phyloP scores from a whole-genome alignment of 257 asterid genomes.

The Fraxinus quadrangulata region DNA sequence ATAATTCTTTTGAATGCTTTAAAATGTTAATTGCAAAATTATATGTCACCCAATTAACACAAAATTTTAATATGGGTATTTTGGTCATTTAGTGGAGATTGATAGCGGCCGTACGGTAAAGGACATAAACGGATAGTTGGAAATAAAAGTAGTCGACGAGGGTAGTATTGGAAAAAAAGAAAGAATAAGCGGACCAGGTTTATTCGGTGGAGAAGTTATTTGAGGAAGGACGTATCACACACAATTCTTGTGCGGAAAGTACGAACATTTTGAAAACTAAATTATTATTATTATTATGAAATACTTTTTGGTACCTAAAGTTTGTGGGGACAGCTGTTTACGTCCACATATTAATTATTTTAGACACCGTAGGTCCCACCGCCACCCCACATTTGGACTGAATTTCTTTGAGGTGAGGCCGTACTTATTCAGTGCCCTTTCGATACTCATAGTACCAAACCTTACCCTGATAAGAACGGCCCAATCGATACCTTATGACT shows the following conservation, averaged over 20 bases:
- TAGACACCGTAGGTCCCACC: neutral
- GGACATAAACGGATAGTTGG: slow-evolving; percentile 39
- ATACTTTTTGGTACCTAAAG: neutral
- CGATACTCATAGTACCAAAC: slow-evolving; percentile 20
- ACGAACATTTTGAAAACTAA: slow-evolving; percentile 32
- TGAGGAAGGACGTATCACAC: slow-evolving; percentile 75
- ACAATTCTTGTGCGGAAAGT: slow-evolving; percentile 55
- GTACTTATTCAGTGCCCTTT: slow-evolving; percentile 59
- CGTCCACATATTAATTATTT: neutral
- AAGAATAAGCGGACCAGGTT: slow-evolving; percentile 36
- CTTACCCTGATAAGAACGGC: slow-evolving; percentile 64
- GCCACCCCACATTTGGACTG: neutral
- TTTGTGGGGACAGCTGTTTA: slow-evolving; percentile 1
- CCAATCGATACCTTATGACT: neutral
- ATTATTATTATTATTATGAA: neutral
- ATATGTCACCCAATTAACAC: no score
- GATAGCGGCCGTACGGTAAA: slow-evolving; percentile 55
- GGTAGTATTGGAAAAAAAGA: slow-evolving; percentile 39
- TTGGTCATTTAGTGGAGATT: neutral
- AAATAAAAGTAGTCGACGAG: slow-evolving; percentile 30
- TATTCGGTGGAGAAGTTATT: slow-evolving; percentile 77
- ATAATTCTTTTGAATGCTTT: no score
- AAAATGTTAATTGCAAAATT: no score
- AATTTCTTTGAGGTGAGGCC: slow-evolving; percentile 42
- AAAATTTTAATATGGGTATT: slow-evolving; percentile 26